These are phyloP conservation scores for Neolentinus lepideus DNA, from an alignment of 1,284 basidiomycete species.

Conservation along the genomic window DNA sequence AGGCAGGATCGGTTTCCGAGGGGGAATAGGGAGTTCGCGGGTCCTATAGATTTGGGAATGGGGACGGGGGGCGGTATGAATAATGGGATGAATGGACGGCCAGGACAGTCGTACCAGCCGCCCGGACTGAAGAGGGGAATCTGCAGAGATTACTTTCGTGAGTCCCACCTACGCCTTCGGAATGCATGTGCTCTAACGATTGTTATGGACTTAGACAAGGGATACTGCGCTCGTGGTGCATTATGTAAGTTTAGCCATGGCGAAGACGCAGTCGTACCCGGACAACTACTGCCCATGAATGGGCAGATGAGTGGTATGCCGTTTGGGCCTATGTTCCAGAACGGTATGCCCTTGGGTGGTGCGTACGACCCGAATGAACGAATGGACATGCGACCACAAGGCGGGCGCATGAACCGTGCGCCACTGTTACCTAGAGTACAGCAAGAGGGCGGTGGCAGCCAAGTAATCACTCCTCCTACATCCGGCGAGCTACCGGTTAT, in stretches of 20 bases:
- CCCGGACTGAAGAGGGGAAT: constrained; percentile 64
- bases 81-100: constrained; percentile 38
- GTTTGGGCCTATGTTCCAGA: constrained; percentile 60
- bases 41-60: constrained; percentile 26
- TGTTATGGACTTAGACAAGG: constrained; percentile 53
- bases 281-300: constrained; percentile 55
- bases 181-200: constrained; percentile 3
- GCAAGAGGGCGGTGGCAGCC: constrained; percentile 34
- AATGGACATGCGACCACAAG: constrained; percentile 60
- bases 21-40: constrained; percentile 20
- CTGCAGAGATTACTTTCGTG: constrained; percentile 88
- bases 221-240: constrained; percentile 88
- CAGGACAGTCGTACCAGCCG: constrained; percentile 51
- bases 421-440: constrained; percentile 46
- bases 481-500: constrained; percentile 72
- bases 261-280: constrained; percentile 70
- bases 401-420: constrained; percentile 36
- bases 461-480: constrained; percentile 17
- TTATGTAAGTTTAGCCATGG: constrained; percentile 91
- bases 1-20: constrained; percentile 22
- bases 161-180: constrained; percentile 25
- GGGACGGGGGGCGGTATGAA: constrained; percentile 26
- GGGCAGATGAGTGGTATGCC: constrained; percentile 35
- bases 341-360: constrained; percentile 34
- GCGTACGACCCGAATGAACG: constrained; percentile 73